These are phyloP conservation scores for Sphaerulina vaccinii DNA, from an alignment of 2,329 filamentous ascomycete species.

Conservation along the genomic window DNA sequence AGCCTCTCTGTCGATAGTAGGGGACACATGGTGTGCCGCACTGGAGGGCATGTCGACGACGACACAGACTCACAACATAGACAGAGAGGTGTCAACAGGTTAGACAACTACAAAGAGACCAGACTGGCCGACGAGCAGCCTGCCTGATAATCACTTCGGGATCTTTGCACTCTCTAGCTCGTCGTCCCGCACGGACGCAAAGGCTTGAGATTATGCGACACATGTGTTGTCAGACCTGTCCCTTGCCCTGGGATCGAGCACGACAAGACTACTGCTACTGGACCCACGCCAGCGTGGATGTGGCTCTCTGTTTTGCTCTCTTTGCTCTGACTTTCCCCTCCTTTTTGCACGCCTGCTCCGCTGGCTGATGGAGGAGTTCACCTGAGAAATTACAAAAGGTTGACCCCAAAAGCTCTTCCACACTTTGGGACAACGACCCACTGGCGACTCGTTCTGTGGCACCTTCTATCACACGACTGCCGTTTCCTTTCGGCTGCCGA, in stretches of 20 bases:
- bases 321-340: no score
- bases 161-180: neutral
- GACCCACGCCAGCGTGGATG: neutral
- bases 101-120: neutral
- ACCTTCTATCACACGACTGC: slow-evolving; percentile 7
- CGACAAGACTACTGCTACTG: neutral
- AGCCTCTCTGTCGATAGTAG: no score
- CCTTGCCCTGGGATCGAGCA: neutral
- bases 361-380: no score
- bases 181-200: neutral
- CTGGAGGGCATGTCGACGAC: no score
- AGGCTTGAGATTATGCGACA: neutral
- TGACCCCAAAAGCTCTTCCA: neutral
- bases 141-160: neutral
- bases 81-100: neutral
- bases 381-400: no score
- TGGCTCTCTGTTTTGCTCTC: neutral
- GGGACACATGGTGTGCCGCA: no score
- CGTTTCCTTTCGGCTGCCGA: neutral
- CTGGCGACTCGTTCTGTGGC: neutral
- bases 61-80: neutral
- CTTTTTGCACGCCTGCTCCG: no score
- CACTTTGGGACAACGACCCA: neutral
- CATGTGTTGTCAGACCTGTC: no score
- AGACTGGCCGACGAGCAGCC: neutral